Evolutionary conservation across 2,329 filamentous ascomycete genomes (phyloP), one percentile per base, ranked within the genome.

Genomic region (Ophiostoma montium): DNA sequence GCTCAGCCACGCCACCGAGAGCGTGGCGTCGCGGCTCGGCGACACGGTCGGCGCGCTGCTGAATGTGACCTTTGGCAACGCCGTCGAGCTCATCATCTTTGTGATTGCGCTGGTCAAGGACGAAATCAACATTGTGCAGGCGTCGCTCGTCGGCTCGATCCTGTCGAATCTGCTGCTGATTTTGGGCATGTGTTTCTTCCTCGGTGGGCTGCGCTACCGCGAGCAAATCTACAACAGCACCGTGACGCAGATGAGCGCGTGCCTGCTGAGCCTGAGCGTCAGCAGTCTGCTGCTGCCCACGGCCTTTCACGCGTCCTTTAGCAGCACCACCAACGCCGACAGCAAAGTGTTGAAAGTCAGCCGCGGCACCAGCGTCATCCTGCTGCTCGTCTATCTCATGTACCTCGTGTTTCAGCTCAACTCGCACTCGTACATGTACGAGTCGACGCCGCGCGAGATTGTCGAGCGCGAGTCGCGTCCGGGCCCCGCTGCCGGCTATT

Each of bases 31-130:
- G 47, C 74, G 81, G 47, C 82, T 82, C 0, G 88, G 89, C 44
- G 88, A 95, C 63, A 89, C 86, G 0, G 67, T 95, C 3, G 90
- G 90, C 54, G 90, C 89, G 49, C 69, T 96, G 35, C 72, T 95
- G 52, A 95, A 95, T 59, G 88, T 89, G 8, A 84, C 84, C 1
- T 95, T 95, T 62, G 89, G 88, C 68, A 94, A 94, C 60, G 87
- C 87, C 4, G 86, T 94, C 52, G 87, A 94, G 61, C 67, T 94
- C 57, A 94, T 94, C 53, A 86, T 95, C 44, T 84, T 86, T 13
- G 38, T 18, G 13, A 57, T 57, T 21, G 55, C 55, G 2, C 50
- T 57, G 1, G 54, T 55, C 6, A 57, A 57, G 62, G 70, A 84
- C 59, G 80, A 87, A 59, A 83, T 87, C 45, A 71, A 76, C 27